Evolutionary conservation across 371 early-diverging fungal species (phyloP), one percentile per base, ranked within the genome.

Genomic region (Mortierella sp.): DNA sequence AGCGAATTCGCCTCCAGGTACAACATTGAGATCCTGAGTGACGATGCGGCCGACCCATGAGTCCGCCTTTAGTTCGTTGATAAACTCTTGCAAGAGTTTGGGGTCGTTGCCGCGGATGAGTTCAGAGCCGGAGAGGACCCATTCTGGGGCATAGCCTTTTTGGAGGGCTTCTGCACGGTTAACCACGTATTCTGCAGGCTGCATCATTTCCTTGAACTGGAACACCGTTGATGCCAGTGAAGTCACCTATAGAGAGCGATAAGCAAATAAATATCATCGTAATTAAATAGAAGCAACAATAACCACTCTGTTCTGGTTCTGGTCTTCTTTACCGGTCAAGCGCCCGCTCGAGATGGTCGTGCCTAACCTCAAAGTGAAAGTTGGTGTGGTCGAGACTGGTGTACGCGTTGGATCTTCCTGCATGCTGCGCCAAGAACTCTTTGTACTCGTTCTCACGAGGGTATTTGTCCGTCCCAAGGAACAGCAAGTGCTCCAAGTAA

Each of bases 401-500:
- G 87, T 94, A 97, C 3, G 99, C 99, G 89, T 99, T 99, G 10
- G 96, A 95, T 48, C 90, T 90, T 28, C 99, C 99, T 40, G 96
- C 95, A 81, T 99, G 96, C 48, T 92, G 93, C 5, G 95, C 89
- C 54, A 99, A 89, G 81, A 94, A 99, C 87, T 90, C 88, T 72
- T 87, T 93, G 89, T 99, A 99, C 24, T 96, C 97, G 82, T 98
- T 98, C 82, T 98, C 99, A 54, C 91, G 88, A 24, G 98, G 99
- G 87, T 97, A 98, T 89, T 97, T 95, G 24, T 59, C 85, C 19
- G 91, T 92, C 70, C 93, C 93, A 95, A 98, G 94, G 88, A 98
- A 98, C 61, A 98, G 89, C 83, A 99, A 84, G 88, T 99, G 99
- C 88, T 99, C 99, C 83, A 97, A 95, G 87, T 99, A 99, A 89